Percentiles rank a stretch among this genome's conserved stretches.
Evolutionary conservation across 495 filamentous ascomycete genomes (phyloP).

Genomic region (Baudoinia panamericana): DNA sequence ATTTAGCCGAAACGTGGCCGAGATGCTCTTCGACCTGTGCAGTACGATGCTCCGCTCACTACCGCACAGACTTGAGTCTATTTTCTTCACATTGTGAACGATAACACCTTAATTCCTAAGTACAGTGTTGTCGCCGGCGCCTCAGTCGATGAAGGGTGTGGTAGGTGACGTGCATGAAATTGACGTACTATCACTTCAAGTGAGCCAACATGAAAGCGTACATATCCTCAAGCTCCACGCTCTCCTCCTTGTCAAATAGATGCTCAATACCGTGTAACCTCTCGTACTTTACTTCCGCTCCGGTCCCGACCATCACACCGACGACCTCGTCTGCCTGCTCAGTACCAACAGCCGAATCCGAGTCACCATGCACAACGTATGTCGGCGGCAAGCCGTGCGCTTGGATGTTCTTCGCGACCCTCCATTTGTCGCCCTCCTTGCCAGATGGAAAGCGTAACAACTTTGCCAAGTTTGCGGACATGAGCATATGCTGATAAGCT

Average conservation of each 20-base stretch:
- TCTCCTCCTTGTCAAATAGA: conserved; percentile 13
- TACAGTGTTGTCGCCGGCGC: too few species aligned
- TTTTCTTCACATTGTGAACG: too few species aligned
- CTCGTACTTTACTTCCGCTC: conserved; percentile 10
- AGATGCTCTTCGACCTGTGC: too few species aligned
- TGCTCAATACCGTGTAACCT: conserved; percentile 10
- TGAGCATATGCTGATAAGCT: conserved; percentile 12
- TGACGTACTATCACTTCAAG: too few species aligned
- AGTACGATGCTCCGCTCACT: too few species aligned
- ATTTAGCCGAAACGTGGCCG: too few species aligned
- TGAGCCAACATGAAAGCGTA: conserved; percentile 16
- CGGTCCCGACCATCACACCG: conserved; percentile 9
- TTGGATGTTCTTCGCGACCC: conserved; percentile 9
- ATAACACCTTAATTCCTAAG: too few species aligned
- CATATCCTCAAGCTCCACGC: conserved; percentile 7
- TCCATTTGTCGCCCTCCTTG: conserved; percentile 8
- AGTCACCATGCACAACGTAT: conserved; percentile 13
- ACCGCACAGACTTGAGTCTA: too few species aligned
- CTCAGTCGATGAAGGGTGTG: too few species aligned
- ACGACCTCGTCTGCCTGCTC: conserved; percentile 18
- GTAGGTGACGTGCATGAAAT: too few species aligned
- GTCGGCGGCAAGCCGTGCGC: conserved; percentile 10
- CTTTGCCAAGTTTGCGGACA: conserved; percentile 3
- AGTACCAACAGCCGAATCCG: conserved; percentile 11
- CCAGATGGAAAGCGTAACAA: conserved; percentile 2